Percentiles rank a stretch among this genome's conserved stretches.
Evolutionary conservation across 371 early-diverging fungal genomes (phyloP).

Genomic region (Coemansia sp.): DNA sequence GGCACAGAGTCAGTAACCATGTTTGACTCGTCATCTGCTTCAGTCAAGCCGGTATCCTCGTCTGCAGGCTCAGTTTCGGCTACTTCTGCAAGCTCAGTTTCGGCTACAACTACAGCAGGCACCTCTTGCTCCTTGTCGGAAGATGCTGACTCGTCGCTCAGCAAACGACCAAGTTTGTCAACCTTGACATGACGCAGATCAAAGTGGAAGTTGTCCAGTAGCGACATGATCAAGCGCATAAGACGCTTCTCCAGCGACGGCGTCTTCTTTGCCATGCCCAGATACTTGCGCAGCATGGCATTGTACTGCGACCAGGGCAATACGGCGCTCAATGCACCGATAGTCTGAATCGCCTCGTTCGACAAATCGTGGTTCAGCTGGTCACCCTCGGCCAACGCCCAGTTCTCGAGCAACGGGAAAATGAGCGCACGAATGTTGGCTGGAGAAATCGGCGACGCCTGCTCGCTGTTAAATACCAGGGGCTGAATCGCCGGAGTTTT

Average conservation of each 20-base stretch:
- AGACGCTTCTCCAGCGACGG: slow-evolving; percentile 73
- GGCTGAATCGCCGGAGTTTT: slow-evolving; percentile 6
- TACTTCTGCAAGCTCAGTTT: slow-evolving; percentile 23
- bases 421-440: slow-evolving; percentile 72
- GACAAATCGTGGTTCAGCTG: slow-evolving; percentile 71
- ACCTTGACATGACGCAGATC: slow-evolving; percentile 63
- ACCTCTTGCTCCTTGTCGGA: neutral
- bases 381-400: slow-evolving; percentile 77
- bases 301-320: slow-evolving; percentile 87
- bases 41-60: slow-evolving; percentile 32
- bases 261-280: slow-evolving; percentile 64
- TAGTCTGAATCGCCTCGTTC: slow-evolving; percentile 72
- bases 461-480: slow-evolving; percentile 20
- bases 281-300: slow-evolving; percentile 67
- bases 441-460: slow-evolving; percentile 50
- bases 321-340: slow-evolving; percentile 67
- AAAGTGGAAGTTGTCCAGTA: slow-evolving; percentile 91
- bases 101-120: neutral
- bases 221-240: slow-evolving; percentile 73
- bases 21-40: slow-evolving; percentile 29
- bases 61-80: slow-evolving; percentile 19
- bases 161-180: slow-evolving; percentile 43
- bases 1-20: slow-evolving; percentile 15
- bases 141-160: neutral
- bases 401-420: slow-evolving; percentile 80